phyloP scores from a whole-genome alignment of 2,329 filamentous ascomycete genomes.

The Aureobasidium uvarum region DNA sequence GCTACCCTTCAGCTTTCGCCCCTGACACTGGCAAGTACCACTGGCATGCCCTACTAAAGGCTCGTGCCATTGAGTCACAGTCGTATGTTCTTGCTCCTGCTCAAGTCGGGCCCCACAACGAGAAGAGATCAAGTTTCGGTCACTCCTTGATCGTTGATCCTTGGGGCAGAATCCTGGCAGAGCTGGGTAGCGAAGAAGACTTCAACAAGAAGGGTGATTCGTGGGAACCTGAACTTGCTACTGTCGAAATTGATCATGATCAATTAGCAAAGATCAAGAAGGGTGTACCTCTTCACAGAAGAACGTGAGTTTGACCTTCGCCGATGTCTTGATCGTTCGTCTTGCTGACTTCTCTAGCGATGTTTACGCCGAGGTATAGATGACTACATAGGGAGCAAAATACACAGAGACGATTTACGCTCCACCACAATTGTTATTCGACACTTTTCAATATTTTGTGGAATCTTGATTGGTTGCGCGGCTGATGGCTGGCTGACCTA shows the following conservation, averaged over 20 bases:
- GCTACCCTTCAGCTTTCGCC: constrained; percentile 90
- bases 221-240: constrained; percentile 44
- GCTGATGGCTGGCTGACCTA: neutral
- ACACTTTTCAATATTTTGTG: neutral
- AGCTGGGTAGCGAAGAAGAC: constrained; percentile 56
- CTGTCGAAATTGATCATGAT: constrained; percentile 42
- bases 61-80: constrained; percentile 85
- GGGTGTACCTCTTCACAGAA: constrained; percentile 39
- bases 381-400: neutral
- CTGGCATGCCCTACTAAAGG: constrained; percentile 76
- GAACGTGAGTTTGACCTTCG: constrained; percentile 36
- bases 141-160: constrained; percentile 82
- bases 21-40: constrained; percentile 80
- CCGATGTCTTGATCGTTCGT: neutral
- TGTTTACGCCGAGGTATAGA: constrained; percentile 31
- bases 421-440: neutral
- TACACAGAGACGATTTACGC: neutral
- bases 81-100: constrained; percentile 84
- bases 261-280: constrained; percentile 41
- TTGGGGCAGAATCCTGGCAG: constrained; percentile 73
- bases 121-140: constrained; percentile 77
- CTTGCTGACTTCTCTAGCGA: constrained; percentile 26
- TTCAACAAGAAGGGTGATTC: constrained; percentile 39
- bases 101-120: constrained; percentile 71
- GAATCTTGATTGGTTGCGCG: neutral